A percentile compares a stretch with the other conserved stretches of the same genome.
These are phyloP conservation scores for Musa schizocarpa DNA, from an alignment of 176 grass and related monocot species.

Conservation along the genomic window DNA sequence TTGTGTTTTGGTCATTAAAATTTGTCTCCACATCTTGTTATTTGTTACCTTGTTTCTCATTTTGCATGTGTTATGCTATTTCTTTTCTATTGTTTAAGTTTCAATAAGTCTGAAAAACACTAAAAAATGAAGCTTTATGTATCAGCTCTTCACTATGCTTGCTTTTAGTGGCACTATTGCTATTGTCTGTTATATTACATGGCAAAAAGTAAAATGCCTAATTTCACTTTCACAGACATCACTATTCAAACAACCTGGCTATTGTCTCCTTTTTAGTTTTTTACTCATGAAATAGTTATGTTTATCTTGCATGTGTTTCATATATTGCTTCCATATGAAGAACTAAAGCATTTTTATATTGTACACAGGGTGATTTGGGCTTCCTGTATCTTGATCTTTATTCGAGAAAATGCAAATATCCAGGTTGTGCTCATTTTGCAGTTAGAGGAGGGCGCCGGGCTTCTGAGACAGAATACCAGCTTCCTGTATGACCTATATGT, in stretches of 20 bases:
- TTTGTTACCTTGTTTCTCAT: neutral
- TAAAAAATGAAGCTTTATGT: too few relatives aligned
- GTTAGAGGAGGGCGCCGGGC: constrained; percentile 73
- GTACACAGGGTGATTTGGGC: constrained; percentile 77
- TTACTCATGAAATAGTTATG: neutral
- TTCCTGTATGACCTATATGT: constrained; percentile 42
- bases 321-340: neutral
- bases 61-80: neutral
- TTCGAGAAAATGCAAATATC: constrained; percentile 84
- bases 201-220: neutral
- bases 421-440: constrained; percentile 91
- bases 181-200: neutral
- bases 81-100: too few relatives aligned
- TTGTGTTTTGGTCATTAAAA: too few relatives aligned
- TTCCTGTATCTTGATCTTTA: constrained; percentile 95
- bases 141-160: neutral
- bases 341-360: constrained; percentile 14
- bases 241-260: neutral
- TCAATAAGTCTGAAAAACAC: too few relatives aligned
- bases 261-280: neutral
- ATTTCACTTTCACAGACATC: neutral
- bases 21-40: neutral
- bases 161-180: neutral
- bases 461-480: constrained; percentile 51
- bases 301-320: neutral